Conservation (phyloP, 2,329 filamentous ascomycete genomes). For the Triangularia setosa region DNA sequence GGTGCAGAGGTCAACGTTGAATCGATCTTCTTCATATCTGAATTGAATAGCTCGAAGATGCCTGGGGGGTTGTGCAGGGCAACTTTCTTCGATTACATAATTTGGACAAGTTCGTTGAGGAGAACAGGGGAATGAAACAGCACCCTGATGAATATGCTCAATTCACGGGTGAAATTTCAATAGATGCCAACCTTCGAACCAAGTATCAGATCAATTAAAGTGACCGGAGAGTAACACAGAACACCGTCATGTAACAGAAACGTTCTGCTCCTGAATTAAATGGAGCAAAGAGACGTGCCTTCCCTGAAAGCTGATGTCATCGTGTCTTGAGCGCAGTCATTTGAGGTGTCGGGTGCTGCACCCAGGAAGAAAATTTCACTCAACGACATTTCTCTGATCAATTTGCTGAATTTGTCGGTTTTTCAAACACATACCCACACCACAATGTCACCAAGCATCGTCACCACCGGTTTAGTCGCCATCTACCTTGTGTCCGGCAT, state of each 20-base stretch:
- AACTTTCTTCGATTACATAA: too few relatives aligned
- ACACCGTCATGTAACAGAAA: not conserved
- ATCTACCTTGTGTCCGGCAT: not conserved
- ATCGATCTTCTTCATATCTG: not conserved
- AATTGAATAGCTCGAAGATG: too few relatives aligned
- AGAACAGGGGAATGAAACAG: not conserved
- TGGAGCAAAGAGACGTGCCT: not conserved
- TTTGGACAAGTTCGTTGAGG: not conserved
- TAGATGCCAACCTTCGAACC: not conserved
- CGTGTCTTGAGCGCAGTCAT: not conserved
- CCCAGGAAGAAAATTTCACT: not conserved
- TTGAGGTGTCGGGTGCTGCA: not conserved
- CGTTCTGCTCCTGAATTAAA: not conserved
- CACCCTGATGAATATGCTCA: not conserved
- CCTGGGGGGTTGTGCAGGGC: too few relatives aligned
- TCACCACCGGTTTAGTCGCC: not conserved
- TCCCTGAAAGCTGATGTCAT: not conserved
- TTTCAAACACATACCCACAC: not conserved
- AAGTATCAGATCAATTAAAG: not conserved
- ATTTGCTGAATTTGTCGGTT: not conserved
- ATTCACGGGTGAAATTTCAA: not conserved
- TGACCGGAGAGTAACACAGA: not conserved
- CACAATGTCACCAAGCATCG: conserved; percentile 4
- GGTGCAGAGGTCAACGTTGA: not conserved
- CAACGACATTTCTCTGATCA: not conserved